Evolutionary conservation across 2,329 filamentous ascomycete genomes (phyloP).

Genomic region (Stachybotrys echinatus): DNA sequence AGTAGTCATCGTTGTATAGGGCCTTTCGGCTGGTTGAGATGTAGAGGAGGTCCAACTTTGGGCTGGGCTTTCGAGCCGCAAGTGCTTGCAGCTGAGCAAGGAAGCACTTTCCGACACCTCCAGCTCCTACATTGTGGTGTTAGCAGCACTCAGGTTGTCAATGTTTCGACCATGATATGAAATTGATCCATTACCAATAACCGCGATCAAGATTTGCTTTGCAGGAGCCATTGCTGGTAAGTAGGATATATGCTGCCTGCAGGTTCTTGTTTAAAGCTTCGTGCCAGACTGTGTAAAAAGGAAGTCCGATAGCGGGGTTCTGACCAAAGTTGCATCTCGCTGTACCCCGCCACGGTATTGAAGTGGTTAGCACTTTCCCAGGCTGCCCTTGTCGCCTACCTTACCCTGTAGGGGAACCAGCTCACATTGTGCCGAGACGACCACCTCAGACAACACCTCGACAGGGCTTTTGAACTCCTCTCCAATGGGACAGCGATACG

Average conservation of each 20-base stretch:
- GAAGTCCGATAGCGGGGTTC: slow-evolving; percentile 30
- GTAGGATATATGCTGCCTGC: slow-evolving; percentile 4
- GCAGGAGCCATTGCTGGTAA: slow-evolving; percentile 33
- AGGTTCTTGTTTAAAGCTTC: too few species aligned
- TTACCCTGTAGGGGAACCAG: background rate
- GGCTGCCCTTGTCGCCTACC: background rate
- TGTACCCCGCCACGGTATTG: background rate
- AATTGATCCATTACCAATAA: slow-evolving; percentile 36
- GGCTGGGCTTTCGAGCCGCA: slow-evolving; percentile 59
- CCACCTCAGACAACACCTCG: too few species aligned
- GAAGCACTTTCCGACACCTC: slow-evolving; percentile 90
- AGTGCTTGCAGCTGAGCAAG: slow-evolving; percentile 72
- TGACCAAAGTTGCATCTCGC: background rate
- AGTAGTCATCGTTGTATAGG: slow-evolving; percentile 69
- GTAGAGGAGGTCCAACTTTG: slow-evolving; percentile 73
- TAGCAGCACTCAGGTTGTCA: slow-evolving; percentile 8
- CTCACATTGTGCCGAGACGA: too few species aligned
- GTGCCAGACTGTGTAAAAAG: too few species aligned
- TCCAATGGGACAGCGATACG: too few species aligned
- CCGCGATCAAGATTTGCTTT: slow-evolving; percentile 46
- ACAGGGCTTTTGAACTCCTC: too few species aligned
- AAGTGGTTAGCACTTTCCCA: background rate
- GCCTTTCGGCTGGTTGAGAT: slow-evolving; percentile 82
- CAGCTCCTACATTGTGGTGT: slow-evolving; percentile 58
- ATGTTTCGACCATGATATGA: background rate